Conservation (phyloP, 768 basidiomycete species). For the Phylloporus sp. region DNA sequence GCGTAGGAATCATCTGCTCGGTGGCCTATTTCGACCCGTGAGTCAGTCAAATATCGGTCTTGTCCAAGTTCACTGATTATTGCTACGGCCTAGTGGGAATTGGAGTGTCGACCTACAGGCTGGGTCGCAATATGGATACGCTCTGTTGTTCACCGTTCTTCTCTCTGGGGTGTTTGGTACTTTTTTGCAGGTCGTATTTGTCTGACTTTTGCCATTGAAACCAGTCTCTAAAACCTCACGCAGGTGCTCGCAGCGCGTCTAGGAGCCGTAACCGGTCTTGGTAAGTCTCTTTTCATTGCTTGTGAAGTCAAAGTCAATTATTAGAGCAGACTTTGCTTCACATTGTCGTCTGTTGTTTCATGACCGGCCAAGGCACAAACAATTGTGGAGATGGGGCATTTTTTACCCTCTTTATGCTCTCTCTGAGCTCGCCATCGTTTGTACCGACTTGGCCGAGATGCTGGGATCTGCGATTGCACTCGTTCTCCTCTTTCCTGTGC, state of each 20-base stretch:
- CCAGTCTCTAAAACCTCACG: conserved; percentile 3
- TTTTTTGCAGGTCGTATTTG: conserved; percentile 58
- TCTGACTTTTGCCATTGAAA: neutral
- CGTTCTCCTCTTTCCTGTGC: conserved; percentile 64
- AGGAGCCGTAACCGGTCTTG: conserved; percentile 78
- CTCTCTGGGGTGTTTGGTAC: conserved; percentile 80
- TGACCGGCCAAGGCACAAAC: conserved; percentile 56
- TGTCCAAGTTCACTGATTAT: neutral
- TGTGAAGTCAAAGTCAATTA: conserved; percentile 13
- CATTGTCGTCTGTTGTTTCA: conserved; percentile 65
- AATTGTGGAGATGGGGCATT: conserved; percentile 53
- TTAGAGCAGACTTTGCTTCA: conserved; percentile 49
- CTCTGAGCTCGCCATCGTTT: conserved; percentile 68
- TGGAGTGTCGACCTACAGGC: conserved; percentile 91
- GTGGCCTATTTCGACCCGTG: conserved; percentile 90
- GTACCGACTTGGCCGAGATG: conserved; percentile 79
- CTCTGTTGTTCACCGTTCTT: conserved; percentile 80
- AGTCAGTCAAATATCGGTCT: conserved; percentile 26
- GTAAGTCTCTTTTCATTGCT: conserved; percentile 35
- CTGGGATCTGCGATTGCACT: conserved; percentile 80
- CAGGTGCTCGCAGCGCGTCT: conserved; percentile 76
- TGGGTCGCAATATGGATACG: conserved; percentile 81
- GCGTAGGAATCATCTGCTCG: conserved; percentile 82
- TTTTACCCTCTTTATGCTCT: conserved; percentile 64
- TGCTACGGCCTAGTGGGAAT: conserved; percentile 53